These are phyloP conservation scores for Sphagnurus paluster DNA, from an alignment of 1,284 basidiomycete species.

Conservation along the genomic window DNA sequence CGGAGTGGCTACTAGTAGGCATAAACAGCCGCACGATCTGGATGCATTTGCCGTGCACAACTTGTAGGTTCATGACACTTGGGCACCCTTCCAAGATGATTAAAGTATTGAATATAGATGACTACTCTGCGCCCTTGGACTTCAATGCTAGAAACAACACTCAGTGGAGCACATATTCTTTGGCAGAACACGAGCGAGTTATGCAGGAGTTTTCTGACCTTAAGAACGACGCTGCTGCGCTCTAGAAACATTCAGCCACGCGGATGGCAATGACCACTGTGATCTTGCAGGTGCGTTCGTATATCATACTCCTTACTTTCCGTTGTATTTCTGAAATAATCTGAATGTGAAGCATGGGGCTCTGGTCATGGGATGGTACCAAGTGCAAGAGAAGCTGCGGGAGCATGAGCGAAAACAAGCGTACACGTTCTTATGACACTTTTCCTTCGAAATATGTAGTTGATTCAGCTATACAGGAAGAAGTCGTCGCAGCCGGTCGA, in stretches of 20 bases:
- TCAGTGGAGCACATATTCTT: not conserved
- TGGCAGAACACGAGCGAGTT: not conserved
- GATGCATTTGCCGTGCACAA: too few relatives aligned
- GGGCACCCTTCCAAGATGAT: not conserved
- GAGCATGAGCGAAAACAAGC: too few relatives aligned
- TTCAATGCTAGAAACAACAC: not conserved
- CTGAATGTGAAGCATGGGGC: too few relatives aligned
- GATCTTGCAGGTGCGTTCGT: constrained; percentile 8
- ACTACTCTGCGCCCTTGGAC: not conserved
- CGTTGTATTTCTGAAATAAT: not conserved
- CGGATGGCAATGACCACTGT: constrained; percentile 1
- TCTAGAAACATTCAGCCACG: constrained; percentile 2
- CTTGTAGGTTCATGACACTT: too few relatives aligned
- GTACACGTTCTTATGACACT: too few relatives aligned
- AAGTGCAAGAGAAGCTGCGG: too few relatives aligned
- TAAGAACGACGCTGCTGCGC: not conserved
- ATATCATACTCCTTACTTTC: not conserved
- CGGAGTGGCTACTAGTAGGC: too few relatives aligned
- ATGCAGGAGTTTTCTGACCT: constrained; percentile 3
- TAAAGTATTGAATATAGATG: not conserved
- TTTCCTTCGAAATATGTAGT: too few relatives aligned
- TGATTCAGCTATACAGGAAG: too few relatives aligned
- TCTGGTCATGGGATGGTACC: too few relatives aligned
- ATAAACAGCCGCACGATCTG: too few relatives aligned
- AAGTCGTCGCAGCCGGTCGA: too few relatives aligned